Evolutionary conservation across 2,329 filamentous ascomycete species (phyloP).

Genomic region (Trichoderma semiorbis): DNA sequence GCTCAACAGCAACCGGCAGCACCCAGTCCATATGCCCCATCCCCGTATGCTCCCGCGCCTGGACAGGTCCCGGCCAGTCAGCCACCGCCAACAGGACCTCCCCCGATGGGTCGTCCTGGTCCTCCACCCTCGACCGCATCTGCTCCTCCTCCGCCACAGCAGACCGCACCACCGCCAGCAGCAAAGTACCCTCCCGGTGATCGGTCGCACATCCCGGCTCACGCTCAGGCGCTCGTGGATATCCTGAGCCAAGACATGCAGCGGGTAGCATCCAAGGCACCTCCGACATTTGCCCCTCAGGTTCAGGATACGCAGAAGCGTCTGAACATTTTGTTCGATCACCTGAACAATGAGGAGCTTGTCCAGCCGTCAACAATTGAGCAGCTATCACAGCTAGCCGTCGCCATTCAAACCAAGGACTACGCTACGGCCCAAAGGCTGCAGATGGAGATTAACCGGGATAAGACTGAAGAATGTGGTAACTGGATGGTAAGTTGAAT

Average conservation of each 20-base stretch:
- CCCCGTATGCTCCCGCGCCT: constrained; percentile 39
- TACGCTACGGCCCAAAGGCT: constrained; percentile 65
- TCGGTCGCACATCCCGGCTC: constrained; percentile 78
- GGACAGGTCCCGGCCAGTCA: constrained; percentile 42
- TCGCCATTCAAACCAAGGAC: constrained; percentile 65
- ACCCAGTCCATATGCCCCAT: constrained; percentile 34
- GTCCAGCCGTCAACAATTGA: constrained; percentile 75
- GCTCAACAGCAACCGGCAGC: constrained; percentile 42
- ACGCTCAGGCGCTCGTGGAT: constrained; percentile 75
- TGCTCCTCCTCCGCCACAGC: constrained; percentile 46
- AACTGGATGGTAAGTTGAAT: constrained; percentile 74
- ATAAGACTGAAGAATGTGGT: constrained; percentile 76
- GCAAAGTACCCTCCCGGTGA: constrained; percentile 77
- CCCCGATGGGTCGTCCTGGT: constrained; percentile 32
- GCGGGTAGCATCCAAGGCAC: constrained; percentile 80
- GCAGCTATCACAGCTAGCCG: constrained; percentile 60
- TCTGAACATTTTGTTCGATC: constrained; percentile 89
- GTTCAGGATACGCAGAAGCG: constrained; percentile 94
- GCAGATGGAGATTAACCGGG: constrained; percentile 71
- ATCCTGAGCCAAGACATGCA: constrained; percentile 81
- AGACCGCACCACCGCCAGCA: constrained; percentile 50
- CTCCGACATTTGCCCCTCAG: constrained; percentile 79
- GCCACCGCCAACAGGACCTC: constrained; percentile 35
- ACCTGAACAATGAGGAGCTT: constrained; percentile 92
- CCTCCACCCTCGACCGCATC: constrained; percentile 30